Percentiles rank a stretch among this genome's conserved stretches.
phyloP scores from a whole-genome alignment of 768 basidiomycete species.

The Xerocomus spinulosus region DNA sequence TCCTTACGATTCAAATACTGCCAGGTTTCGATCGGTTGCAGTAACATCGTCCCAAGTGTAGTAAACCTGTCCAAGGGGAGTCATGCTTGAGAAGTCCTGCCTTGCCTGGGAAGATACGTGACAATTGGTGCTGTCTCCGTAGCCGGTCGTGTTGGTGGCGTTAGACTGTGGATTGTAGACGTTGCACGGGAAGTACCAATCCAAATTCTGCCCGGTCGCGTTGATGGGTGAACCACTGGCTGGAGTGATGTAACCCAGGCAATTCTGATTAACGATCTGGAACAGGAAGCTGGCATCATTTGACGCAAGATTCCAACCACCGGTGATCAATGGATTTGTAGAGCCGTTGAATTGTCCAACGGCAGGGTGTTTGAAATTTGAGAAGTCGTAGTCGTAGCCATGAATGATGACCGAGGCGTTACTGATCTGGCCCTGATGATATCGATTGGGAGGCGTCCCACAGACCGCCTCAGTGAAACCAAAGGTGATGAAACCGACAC shows the following conservation, averaged over 20 bases:
- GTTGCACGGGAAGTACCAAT: slow-evolving; percentile 99
- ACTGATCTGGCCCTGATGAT: slow-evolving; percentile 72
- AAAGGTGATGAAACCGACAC: slow-evolving; percentile 96
- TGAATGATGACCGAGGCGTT: slow-evolving; percentile 87
- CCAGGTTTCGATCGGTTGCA: slow-evolving; percentile 68
- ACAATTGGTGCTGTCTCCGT: slow-evolving; percentile 63
- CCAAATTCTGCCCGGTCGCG: slow-evolving; percentile 53
- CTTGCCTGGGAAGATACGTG: slow-evolving; percentile 60
- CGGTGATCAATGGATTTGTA: slow-evolving; percentile 78
- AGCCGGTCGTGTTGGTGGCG: slow-evolving; percentile 63
- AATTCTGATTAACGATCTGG: slow-evolving; percentile 86
- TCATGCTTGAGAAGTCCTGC: slow-evolving; percentile 43
- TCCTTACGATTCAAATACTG: slow-evolving; percentile 88
- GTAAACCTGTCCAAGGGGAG: slow-evolving; percentile 80
- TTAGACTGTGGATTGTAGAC: slow-evolving; percentile 69
- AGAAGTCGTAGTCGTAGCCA: slow-evolving; percentile 90
- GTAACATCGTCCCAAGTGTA: slow-evolving; percentile 88
- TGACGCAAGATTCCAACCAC: slow-evolving; percentile 72
- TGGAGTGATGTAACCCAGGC: slow-evolving; percentile 70
- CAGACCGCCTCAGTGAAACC: slow-evolving; percentile 96
- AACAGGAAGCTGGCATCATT: slow-evolving; percentile 94
- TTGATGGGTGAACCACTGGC: slow-evolving; percentile 68
- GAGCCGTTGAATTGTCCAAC: slow-evolving; percentile 68
- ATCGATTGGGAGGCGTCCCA: slow-evolving; percentile 79
- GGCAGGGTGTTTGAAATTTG: slow-evolving; percentile 78